Conservation (phyloP, 768 basidiomycete species). For the Termitomyces sp. region DNA sequence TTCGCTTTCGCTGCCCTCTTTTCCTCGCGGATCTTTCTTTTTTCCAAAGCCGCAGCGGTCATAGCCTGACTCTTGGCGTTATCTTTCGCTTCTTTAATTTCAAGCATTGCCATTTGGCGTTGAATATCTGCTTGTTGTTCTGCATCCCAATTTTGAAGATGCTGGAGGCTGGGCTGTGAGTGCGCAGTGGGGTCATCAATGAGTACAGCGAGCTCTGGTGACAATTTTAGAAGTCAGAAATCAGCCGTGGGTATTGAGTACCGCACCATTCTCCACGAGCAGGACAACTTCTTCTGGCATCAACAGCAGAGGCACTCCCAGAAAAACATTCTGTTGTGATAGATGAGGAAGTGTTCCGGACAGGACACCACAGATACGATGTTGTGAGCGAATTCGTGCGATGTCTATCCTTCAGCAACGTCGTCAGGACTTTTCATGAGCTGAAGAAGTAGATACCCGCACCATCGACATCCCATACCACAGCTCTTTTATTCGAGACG, state of each 20-base stretch:
- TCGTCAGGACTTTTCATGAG: conserved; percentile 9
- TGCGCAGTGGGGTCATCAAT: conserved; percentile 67
- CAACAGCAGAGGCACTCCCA: conserved; percentile 86
- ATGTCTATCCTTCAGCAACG: conserved; percentile 51
- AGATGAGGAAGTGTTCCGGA: conserved; percentile 91
- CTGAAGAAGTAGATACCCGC: conserved; percentile 6
- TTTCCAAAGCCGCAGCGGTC: conserved; percentile 60
- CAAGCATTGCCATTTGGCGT: conserved; percentile 44
- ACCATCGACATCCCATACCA: conserved; percentile 90
- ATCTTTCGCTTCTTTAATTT: conserved; percentile 45
- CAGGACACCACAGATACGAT: conserved; percentile 81
- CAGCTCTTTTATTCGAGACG: conserved; percentile 74
- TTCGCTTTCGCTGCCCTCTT: conserved; percentile 24
- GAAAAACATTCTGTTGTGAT: conserved; percentile 93
- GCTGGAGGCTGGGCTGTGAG: conserved; percentile 37
- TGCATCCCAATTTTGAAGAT: conserved; percentile 50
- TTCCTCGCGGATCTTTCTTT: conserved; percentile 68
- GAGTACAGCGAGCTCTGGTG: conserved; percentile 67
- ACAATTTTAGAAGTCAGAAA: conserved; percentile 7
- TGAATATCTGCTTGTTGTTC: conserved; percentile 40
- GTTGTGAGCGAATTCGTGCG: conserved; percentile 68
- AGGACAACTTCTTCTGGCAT: conserved; percentile 91
- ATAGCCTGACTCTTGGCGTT: conserved; percentile 35
- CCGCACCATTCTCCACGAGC: conserved; percentile 74
- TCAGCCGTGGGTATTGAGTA: conserved; percentile 4